Percentiles rank a stretch among this genome's conserved stretches.
Conservation (phyloP, 1,284 basidiomycete genomes). For the Rugosomyces carneus region DNA sequence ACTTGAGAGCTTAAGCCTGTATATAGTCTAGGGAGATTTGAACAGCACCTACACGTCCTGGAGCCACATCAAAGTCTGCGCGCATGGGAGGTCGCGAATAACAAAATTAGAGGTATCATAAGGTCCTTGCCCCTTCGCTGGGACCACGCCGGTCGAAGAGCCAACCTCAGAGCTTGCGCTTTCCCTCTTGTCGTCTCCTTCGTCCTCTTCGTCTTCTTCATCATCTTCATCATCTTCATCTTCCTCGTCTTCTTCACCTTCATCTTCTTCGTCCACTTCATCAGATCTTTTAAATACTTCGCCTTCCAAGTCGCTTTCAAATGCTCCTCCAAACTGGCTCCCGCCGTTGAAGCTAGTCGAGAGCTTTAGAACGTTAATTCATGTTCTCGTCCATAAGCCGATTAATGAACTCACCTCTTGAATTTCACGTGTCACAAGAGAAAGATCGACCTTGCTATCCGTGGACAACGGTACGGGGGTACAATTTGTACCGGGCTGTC, state of each 20-base stretch:
- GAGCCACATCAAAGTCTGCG: constrained; percentile 35
- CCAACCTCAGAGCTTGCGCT: not conserved
- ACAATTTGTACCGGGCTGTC: constrained; percentile 19
- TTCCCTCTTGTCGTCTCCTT: not conserved
- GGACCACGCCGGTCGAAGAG: not conserved
- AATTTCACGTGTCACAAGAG: constrained; percentile 1
- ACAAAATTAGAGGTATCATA: not conserved
- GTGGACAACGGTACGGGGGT: constrained; percentile 9
- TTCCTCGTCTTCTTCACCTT: constrained; percentile 7
- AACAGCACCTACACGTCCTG: constrained; percentile 29
- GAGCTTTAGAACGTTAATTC: not conserved
- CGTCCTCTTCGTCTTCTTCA: not conserved
- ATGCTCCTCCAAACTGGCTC: too few relatives aligned
- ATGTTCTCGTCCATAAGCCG: not conserved
- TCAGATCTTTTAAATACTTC: not conserved
- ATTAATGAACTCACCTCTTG: not conserved
- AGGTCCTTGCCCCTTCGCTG: not conserved
- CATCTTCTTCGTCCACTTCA: not conserved
- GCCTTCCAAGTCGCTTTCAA: not conserved
- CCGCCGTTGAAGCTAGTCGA: not conserved
- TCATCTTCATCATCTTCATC: constrained; percentile 4
- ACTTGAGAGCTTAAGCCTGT: constrained; percentile 13
- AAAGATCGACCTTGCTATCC: not conserved
- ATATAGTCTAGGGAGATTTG: not conserved
- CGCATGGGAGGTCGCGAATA: constrained; percentile 20